These are phyloP conservation scores for Trifolium dubium DNA, from an alignment of 306 rosid genomes.

Conservation along the genomic window DNA sequence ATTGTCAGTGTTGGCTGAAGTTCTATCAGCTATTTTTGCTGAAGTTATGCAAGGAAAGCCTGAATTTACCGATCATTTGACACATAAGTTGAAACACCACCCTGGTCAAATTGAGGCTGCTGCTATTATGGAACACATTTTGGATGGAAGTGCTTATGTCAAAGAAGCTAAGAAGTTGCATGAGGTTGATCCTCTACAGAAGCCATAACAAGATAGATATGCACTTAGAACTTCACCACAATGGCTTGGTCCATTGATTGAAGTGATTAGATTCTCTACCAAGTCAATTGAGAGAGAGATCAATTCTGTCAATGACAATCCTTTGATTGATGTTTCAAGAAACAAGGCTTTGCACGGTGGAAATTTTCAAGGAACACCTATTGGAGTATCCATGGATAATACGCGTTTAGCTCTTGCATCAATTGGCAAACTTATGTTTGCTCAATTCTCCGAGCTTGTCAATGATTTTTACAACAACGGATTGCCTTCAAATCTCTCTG, in stretches of 20 bases:
- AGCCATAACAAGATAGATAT: background rate
- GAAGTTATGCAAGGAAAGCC: background rate
- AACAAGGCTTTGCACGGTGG: background rate
- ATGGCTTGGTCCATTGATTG: background rate
- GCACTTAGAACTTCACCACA: background rate
- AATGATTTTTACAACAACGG: background rate
- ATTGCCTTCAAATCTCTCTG: background rate
- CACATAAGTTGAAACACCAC: background rate
- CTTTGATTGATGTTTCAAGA: background rate
- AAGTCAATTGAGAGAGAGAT: background rate
- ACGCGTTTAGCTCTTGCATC: background rate
- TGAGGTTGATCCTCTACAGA: background rate
- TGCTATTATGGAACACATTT: background rate
- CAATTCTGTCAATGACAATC: background rate
- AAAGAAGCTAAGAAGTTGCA: background rate
- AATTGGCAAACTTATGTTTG: background rate
- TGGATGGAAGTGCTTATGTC: background rate
- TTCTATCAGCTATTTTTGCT: background rate
- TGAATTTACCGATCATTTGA: background rate
- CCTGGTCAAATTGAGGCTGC: background rate
- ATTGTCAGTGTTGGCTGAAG: background rate
- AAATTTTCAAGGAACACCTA: background rate
- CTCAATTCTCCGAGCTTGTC: background rate
- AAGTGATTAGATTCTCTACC: background rate
- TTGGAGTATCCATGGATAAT: background rate